Conservation (phyloP, 371 early-diverging fungal genomes). For the Rhizopus stolonifer region DNA sequence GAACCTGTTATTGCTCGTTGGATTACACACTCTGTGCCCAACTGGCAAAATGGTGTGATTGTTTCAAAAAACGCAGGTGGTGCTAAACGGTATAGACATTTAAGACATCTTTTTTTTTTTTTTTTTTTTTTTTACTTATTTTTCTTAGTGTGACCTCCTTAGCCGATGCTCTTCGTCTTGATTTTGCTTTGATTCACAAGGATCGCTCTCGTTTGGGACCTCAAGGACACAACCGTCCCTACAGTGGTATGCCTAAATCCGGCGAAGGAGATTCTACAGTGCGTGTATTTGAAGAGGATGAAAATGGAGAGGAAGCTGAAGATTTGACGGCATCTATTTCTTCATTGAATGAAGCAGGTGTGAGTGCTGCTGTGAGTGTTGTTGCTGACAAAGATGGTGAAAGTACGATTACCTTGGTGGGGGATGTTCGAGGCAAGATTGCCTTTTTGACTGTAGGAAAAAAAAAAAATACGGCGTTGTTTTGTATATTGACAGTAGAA, state of each 20-base stretch:
- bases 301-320: constrained; percentile 25
- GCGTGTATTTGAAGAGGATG: constrained; percentile 42
- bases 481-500: not conserved
- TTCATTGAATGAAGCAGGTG: constrained; percentile 43
- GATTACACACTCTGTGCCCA: constrained; percentile 79
- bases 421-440: constrained; percentile 88
- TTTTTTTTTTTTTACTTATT: not conserved
- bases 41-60: constrained; percentile 80
- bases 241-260: constrained; percentile 51
- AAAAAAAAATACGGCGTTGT: too few relatives aligned
- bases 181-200: constrained; percentile 95
- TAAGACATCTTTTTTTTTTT: too few relatives aligned
- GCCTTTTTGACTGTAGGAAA: constrained; percentile 82
- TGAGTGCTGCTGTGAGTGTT: constrained; percentile 53
- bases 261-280: constrained; percentile 37
- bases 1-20: constrained; percentile 91
- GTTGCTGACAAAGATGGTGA: constrained; percentile 56
- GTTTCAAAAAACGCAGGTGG: constrained; percentile 98
- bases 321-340: constrained; percentile 47
- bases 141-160: constrained; percentile 83
- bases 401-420: constrained; percentile 80
- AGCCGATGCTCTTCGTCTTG: constrained; percentile 90
- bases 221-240: constrained; percentile 55
- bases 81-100: constrained; percentile 80
- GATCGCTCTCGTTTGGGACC: constrained; percentile 70